These are phyloP conservation scores for Leccinum rimulosum DNA, from an alignment of 768 basidiomycete genomes.

Conservation along the genomic window DNA sequence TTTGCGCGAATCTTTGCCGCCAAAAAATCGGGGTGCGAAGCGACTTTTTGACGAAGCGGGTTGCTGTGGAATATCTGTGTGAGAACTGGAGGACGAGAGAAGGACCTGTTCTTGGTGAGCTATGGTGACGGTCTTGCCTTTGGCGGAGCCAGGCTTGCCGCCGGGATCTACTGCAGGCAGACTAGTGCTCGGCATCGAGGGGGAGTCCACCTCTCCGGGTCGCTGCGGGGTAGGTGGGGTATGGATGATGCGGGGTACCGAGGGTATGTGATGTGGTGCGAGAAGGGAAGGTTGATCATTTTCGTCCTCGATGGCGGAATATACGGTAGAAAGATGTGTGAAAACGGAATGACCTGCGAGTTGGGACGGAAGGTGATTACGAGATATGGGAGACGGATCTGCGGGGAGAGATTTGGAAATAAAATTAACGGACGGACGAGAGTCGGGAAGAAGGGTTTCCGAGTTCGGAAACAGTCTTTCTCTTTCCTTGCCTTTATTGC, in stretches of 20 bases:
- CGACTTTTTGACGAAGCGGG: conserved; percentile 18
- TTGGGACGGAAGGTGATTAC: conserved; percentile 11
- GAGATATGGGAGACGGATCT: conserved; percentile 17
- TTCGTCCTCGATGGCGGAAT: conserved; percentile 27
- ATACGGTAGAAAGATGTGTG: conserved; percentile 24
- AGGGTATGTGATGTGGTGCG: conserved; percentile 23
- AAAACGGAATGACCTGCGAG: conserved; percentile 3
- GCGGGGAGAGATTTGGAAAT: conserved; percentile 24
- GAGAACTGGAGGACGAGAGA: conserved; percentile 23
- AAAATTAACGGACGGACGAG: conserved; percentile 13
- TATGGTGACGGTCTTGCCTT: conserved; percentile 16
- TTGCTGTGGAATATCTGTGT: conserved; percentile 1
- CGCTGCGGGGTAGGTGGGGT: conserved; percentile 38
- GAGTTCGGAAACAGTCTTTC: conserved; percentile 4
- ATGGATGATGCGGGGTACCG: conserved; percentile 35
- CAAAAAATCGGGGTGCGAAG: conserved; percentile 32
- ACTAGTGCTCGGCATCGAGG: conserved; percentile 1
- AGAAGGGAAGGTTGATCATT: conserved; percentile 27
- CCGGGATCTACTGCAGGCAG: conserved; percentile 11
- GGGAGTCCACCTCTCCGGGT: conserved; percentile 13
- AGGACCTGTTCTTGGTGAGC: conserved; percentile 28
- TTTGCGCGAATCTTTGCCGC: conserved; percentile 25
- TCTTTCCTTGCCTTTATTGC: conserved; percentile 30
- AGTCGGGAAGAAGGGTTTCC: conserved; percentile 8
- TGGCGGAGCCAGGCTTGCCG: conserved; percentile 8